Conservation (phyloP, 257 asterid species). For the Scutellaria minor region DNA sequence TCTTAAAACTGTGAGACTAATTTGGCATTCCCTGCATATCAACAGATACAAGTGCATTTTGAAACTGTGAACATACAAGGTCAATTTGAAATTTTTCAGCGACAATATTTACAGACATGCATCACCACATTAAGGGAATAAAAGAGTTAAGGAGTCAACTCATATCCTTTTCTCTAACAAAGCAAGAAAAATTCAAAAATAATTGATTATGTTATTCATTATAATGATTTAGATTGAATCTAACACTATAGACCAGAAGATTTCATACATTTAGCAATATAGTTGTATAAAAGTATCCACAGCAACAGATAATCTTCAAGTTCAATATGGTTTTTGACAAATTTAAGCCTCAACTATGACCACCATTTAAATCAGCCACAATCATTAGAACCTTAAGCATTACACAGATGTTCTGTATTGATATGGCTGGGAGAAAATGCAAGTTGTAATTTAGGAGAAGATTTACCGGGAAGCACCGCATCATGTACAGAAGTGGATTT, state of each 20-base stretch:
- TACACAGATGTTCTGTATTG: conserved; percentile 11
- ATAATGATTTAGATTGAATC: conserved; percentile 13
- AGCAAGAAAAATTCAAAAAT: conserved; percentile 19
- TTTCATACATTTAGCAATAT: not conserved
- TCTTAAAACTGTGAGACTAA: not conserved
- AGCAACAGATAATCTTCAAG: conserved; percentile 22
- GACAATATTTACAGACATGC: not conserved
- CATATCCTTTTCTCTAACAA: conserved; percentile 14
- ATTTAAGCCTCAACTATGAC: conserved; percentile 9
- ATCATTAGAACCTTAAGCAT: conserved; percentile 14
- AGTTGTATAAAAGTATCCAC: conserved; percentile 8
- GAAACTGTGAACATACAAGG: not conserved
- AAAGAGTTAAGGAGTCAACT: conserved; percentile 11
- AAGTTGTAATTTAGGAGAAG: not conserved
- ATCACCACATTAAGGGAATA: conserved; percentile 2
- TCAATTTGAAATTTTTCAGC: conserved; percentile 7
- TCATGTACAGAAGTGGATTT: conserved; percentile 96
- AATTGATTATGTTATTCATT: conserved; percentile 18
- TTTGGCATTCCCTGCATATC: not conserved
- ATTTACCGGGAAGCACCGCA: conserved; percentile 99
- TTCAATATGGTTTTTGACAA: conserved; percentile 7
- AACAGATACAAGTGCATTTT: not conserved
- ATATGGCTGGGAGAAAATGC: conserved; percentile 22
- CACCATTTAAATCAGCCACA: not conserved
- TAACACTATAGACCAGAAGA: conserved; percentile 3